phyloP scores from a whole-genome alignment of 1,284 basidiomycete species.

The Malassezia vespertilionis region DNA sequence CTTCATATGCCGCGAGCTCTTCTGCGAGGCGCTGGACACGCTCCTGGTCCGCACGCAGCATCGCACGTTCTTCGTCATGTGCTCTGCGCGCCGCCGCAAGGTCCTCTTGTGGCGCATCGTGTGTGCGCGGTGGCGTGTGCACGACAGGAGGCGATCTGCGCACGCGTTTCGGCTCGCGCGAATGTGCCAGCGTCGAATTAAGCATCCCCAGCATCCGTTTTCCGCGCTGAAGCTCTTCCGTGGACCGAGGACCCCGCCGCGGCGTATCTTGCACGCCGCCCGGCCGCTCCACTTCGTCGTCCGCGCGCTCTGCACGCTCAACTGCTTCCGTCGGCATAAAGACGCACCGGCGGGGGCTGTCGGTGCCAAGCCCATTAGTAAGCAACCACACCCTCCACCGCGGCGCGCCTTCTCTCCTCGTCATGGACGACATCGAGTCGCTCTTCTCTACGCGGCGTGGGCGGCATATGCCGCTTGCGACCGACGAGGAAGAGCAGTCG shows the following conservation, averaged over 20 bases:
- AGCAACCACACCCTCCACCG: no score
- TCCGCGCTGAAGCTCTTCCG: conserved; percentile 10
- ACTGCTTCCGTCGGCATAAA: no score
- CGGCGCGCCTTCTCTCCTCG: no score
- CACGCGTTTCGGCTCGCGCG: conserved; percentile 1
- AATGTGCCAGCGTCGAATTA: conserved; percentile 9
- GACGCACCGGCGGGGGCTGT: no score
- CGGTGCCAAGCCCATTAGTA: no score
- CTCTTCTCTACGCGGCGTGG: conserved; percentile 8
- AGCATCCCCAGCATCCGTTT: conserved; percentile 14
- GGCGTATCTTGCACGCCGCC: no score
- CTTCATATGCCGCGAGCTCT: conserved; percentile 12
- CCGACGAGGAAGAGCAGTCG: not conserved
- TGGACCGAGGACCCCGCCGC: not conserved
- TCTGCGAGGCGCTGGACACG: conserved; percentile 10
- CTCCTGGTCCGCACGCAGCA: conserved; percentile 2
- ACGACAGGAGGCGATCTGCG: not conserved
- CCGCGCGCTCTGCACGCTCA: no score
- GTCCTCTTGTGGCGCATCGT: not conserved
- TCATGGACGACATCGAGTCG: conserved; percentile 18
- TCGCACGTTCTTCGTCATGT: conserved; percentile 18
- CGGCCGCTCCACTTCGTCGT: no score
- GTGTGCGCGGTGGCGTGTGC: not conserved
- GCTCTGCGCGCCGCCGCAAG: conserved; percentile 9
- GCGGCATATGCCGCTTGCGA: not conserved